phyloP scores from a whole-genome alignment of 2,329 filamentous ascomycete genomes.

The Penicillium hordei region DNA sequence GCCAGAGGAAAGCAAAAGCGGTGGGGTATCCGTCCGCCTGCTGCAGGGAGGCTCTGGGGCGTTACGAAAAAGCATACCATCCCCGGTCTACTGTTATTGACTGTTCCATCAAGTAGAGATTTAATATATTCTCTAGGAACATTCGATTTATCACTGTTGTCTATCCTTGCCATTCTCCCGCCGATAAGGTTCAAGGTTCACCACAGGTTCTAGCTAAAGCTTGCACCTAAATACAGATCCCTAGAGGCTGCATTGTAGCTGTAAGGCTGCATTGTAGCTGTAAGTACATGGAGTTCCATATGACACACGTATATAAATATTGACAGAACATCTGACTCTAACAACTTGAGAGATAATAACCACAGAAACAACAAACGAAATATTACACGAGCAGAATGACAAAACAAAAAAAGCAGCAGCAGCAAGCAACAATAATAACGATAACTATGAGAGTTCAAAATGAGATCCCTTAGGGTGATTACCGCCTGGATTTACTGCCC shows the following conservation, averaged over 20 bases:
- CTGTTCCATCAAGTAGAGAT: background rate
- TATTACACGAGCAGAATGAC: background rate
- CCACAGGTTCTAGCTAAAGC: too few species aligned
- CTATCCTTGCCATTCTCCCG: too few species aligned
- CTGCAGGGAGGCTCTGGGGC: too few species aligned
- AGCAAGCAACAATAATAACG: background rate
- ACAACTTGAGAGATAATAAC: background rate
- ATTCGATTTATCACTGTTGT: too few species aligned
- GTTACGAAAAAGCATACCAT: background rate
- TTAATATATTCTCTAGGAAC: background rate
- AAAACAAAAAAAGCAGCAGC: background rate
- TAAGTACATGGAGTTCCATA: too few species aligned
- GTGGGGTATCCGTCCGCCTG: too few species aligned
- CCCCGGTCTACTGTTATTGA: too few species aligned
- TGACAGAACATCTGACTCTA: background rate
- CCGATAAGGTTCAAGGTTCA: too few species aligned
- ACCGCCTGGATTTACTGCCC: background rate
- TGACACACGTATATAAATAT: background rate
- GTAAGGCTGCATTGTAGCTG: too few species aligned
- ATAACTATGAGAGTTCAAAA: background rate
- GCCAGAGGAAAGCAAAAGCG: background rate
- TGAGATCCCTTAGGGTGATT: background rate
- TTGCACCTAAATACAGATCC: too few species aligned
- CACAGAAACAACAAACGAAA: background rate
- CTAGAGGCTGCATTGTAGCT: too few species aligned